A percentile compares a stretch with the other conserved stretches of the same genome.
These are phyloP conservation scores for Saccharomyces hybrid DNA, from an alignment of 1,139 yeast genomes.

Conservation along the genomic window DNA sequence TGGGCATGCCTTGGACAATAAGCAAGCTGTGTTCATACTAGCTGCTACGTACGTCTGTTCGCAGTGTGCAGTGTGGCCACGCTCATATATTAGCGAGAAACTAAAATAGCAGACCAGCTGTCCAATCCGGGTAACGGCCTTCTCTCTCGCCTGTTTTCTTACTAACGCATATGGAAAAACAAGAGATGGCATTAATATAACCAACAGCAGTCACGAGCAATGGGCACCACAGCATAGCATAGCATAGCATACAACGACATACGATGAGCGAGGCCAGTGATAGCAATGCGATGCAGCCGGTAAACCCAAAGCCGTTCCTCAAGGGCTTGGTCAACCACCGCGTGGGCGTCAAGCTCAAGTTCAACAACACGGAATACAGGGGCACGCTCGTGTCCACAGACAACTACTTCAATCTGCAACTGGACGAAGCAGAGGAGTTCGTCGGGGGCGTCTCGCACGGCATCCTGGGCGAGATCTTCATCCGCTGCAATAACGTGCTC, in stretches of 20 bases:
- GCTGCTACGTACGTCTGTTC: neutral
- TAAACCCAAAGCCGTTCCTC: slow-evolving; percentile 87
- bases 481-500: too few species aligned
- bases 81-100: too few species aligned
- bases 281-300: slow-evolving; percentile 46
- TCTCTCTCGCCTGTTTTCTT: neutral
- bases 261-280: neutral
- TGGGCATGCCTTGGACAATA: too few species aligned
- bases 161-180: neutral
- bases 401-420: slow-evolving; percentile 84
- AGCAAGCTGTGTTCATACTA: too few species aligned
- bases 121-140: neutral
- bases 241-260: neutral
- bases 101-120: neutral
- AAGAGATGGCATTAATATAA: neutral
- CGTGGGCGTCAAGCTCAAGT: slow-evolving; percentile 83
- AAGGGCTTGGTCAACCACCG: slow-evolving; percentile 61
- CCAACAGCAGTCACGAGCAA: neutral
- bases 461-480: slow-evolving; percentile 70
- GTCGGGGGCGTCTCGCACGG: slow-evolving; percentile 50
- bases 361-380: slow-evolving; percentile 82
- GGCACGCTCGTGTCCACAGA: slow-evolving; percentile 81
- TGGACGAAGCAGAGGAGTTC: slow-evolving; percentile 62
- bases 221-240: neutral
- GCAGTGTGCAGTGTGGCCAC: neutral